Base-by-base conservation (phyloP, 2,329 filamentous ascomycete genomes). In the Botrytis porri region DNA sequence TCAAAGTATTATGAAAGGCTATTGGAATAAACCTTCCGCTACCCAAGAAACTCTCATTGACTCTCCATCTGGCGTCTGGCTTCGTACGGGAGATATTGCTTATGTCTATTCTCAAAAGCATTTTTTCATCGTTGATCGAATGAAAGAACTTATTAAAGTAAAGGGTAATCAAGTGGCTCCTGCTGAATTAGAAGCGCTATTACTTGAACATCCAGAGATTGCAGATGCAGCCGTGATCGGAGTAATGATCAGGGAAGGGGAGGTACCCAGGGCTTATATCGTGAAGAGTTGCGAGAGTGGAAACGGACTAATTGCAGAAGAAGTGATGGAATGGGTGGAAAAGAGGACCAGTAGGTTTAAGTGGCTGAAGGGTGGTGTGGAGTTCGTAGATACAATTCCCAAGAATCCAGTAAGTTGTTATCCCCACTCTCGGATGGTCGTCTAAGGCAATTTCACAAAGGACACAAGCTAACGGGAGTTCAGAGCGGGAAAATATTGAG, bases 101-200 rank as follows among this genome's bases (percentile, higher is more conserved):
- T 91, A 93, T 76, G 88, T 93, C 76, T 93, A 97, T 80, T 83
- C 87, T 59, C 85, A 92, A 70, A 92, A 92, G 39, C 92, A 95
- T 78, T 93, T 97, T 78, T 97, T 90, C 84, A 95, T 97, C 80
- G 97, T 94, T 1, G 95, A 97, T 80, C 91, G 77, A 3, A 71
- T 77, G 75, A 77, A 84, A 78, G 83, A 85, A 73, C 78, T 85
- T 14, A 85, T 86, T 77, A 86, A 86, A 75, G 85, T 85, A 70
- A 85, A 85, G 75, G 85, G 85, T 2, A 78, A 85, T 48, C 84
- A 86, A 78, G 84, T 86, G 25, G 83, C 85, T 16, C 85, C 85
- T 1, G 84, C 84, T 0, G 85, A 86, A 73, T 78, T 86, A 1
- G 85, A 86, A 78, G 83, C 81, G 1, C 66, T 84, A 45, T 78